Evolutionary conservation across 2,329 filamentous ascomycete genomes (phyloP), one percentile per base, ranked within the genome.

Genomic region (Nothomitra cinnamomea): DNA sequence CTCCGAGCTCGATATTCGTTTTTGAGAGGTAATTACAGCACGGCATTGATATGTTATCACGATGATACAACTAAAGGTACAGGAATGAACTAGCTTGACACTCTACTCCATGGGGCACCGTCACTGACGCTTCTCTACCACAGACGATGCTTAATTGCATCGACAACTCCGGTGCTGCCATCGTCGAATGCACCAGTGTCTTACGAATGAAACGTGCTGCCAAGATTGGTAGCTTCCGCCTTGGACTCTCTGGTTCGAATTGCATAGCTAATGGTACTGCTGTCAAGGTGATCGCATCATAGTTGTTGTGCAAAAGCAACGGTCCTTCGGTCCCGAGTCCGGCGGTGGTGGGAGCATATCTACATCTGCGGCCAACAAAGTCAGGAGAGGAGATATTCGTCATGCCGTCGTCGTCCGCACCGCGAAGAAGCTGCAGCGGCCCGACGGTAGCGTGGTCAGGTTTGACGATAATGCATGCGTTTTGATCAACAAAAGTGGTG

Each of bases 401-500:
- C 92, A 98, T 69, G 92, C 92, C 19, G 87, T 98, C 45, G 82
- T 98, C 24, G 94, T 98, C 56, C 85, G 92, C 58, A 95, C 90
- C 38, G 80, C 74, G 62, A 94, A 96, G 72, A 84, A 89, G 70
- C 79, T 85, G 57, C 86, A 92, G 68, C 78, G 92, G 58, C 79
- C 80, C 32, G 92, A 98, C 71, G 92, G 92, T 52, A 89, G 83
- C 64, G 81, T 92, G 48, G 83, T 98, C 60, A 82, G 82, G 61
- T 98, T 98, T 67, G 92, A 94, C 69, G 92, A 98, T 70, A 98
- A 98, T 69, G 92, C 92, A 49, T 98, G 92, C 66, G 92, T 98
- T 47, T 74, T 98, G 60, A 85, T 98, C 68, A 96, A 94, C 72
- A 98, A 96, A 77, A 78, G 87, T 8, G 94, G 92, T 43, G 92